These are phyloP conservation scores for Penicillium sp. DNA, from an alignment of 2,329 filamentous ascomycete species.

Conservation along the genomic window DNA sequence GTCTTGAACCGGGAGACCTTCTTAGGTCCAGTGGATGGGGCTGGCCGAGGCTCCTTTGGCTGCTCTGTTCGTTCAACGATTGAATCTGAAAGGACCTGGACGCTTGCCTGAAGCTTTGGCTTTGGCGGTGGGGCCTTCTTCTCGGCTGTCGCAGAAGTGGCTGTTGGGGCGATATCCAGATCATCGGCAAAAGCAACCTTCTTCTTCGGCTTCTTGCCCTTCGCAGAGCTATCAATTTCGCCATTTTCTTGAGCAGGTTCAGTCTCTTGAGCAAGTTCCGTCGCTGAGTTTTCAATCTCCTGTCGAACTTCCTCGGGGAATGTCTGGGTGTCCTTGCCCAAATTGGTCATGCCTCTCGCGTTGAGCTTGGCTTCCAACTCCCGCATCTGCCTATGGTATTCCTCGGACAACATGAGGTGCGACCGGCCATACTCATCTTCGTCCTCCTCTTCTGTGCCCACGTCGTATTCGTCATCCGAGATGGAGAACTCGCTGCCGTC, in stretches of 20 bases:
- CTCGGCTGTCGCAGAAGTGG: slow-evolving; percentile 37
- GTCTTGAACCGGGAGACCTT: slow-evolving; percentile 54
- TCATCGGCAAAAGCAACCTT: slow-evolving; percentile 79
- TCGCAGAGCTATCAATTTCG: slow-evolving; percentile 8
- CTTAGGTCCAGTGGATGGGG: slow-evolving; percentile 39
- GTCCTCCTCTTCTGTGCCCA: slow-evolving; percentile 53
- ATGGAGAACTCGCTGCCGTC: slow-evolving; percentile 56
- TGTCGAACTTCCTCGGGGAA: slow-evolving; percentile 43
- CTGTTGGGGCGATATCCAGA: slow-evolving; percentile 70
- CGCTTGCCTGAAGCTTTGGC: slow-evolving; percentile 33
- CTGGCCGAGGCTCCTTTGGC: slow-evolving; percentile 23
- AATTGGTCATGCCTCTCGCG: slow-evolving; percentile 61
- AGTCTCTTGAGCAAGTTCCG: slow-evolving; percentile 27
- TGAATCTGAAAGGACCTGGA: slow-evolving; percentile 48
- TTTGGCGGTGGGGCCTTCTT: slow-evolving; percentile 36
- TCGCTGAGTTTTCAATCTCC: slow-evolving; percentile 37
- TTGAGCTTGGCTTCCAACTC: slow-evolving; percentile 79
- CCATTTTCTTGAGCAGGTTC: slow-evolving; percentile 17
- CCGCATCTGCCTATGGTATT: slow-evolving; percentile 82
- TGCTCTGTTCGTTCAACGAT: slow-evolving; percentile 51
- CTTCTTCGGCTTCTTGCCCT: slow-evolving; percentile 58
- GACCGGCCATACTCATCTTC: slow-evolving; percentile 79
- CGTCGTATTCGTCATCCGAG: slow-evolving; percentile 63
- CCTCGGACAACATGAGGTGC: slow-evolving; percentile 69
- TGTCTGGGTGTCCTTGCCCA: slow-evolving; percentile 57